Conservation (phyloP, 73 alveolate species). For the Durusdinium trenchii region DNA sequence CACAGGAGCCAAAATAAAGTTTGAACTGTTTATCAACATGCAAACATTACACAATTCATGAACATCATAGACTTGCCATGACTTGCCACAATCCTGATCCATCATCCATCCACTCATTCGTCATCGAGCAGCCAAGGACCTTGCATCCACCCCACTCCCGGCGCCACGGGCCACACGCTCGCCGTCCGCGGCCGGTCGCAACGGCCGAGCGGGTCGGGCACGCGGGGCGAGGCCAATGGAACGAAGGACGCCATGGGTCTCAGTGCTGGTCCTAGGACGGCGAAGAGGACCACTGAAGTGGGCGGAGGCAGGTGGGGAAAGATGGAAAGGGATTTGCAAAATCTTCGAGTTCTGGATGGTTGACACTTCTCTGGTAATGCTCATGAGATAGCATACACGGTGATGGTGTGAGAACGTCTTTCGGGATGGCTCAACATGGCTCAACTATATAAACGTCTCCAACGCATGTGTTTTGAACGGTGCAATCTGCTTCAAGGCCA, state of each 20-base stretch:
- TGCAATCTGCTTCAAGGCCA: no score
- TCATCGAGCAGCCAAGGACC: no score
- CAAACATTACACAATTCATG: neutral
- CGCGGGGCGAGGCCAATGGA: neutral
- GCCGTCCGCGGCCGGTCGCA: neutral
- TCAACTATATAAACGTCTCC: no score
- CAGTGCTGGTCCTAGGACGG: neutral
- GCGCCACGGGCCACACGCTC: neutral
- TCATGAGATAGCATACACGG: neutral
- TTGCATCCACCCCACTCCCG: no score
- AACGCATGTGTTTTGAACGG: no score
- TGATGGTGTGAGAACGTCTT: neutral
- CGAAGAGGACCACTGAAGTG: neutral
- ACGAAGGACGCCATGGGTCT: conserved; percentile 38
- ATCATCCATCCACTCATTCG: no score
- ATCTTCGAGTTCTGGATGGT: neutral
- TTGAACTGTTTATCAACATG: no score
- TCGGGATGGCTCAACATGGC: neutral
- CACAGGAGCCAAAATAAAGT: no score
- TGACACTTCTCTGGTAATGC: neutral
- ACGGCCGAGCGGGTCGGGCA: neutral
- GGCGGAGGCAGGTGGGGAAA: neutral
- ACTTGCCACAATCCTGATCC: neutral
- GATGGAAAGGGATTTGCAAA: neutral
- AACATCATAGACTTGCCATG: neutral